Evolutionary conservation across 305 asterid species (phyloP).

Genomic region (Solanum hybrid): DNA sequence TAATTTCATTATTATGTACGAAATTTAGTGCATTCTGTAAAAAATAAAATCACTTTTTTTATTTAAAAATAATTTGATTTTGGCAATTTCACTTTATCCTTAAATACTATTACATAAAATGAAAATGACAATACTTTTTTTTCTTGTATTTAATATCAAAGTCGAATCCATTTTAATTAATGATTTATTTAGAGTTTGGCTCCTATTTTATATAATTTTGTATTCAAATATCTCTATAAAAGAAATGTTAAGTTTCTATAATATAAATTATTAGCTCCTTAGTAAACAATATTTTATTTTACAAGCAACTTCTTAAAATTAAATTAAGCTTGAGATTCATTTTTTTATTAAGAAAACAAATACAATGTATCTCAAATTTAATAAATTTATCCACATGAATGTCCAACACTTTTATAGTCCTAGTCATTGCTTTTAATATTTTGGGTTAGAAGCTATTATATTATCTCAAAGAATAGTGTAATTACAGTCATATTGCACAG

Average conservation of each 20-base stretch:
- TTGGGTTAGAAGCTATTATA: not conserved
- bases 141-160: not conserved
- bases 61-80: no score
- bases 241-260: not conserved
- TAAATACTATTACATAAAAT: not conserved
- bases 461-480: not conserved
- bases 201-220: not conserved
- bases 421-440: not conserved
- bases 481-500: not conserved
- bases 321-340: not conserved
- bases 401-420: not conserved
- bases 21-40: not conserved
- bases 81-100: not conserved
- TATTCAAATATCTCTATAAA: not conserved
- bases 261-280: not conserved
- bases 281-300: not conserved
- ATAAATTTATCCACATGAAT: not conserved
- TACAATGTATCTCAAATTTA: not conserved
- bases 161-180: not conserved
- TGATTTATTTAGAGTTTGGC: not conserved
- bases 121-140: rapidly evolving
- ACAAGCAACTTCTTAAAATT: not conserved
- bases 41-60: no score
- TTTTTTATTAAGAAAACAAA: not conserved
- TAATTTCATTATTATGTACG: not conserved